phyloP scores from a whole-genome alignment of 257 asterid genomes.

The Echites panduratus region DNA sequence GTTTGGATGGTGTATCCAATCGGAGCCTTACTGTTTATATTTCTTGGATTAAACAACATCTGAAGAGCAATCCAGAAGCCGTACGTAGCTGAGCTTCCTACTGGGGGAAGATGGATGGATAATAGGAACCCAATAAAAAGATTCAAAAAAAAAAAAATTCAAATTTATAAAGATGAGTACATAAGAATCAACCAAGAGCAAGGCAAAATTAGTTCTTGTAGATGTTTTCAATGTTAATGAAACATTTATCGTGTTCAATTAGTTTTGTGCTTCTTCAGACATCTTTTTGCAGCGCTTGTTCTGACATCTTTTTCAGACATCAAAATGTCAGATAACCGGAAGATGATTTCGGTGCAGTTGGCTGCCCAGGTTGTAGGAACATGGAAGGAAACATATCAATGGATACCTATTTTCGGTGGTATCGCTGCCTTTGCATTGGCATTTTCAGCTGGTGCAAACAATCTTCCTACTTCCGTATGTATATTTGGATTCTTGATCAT shows the following conservation, averaged over 20 bases:
- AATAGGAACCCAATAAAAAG: background rate
- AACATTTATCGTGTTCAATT: background rate
- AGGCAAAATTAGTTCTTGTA: no score
- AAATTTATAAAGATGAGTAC: background rate
- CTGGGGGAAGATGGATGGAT: background rate
- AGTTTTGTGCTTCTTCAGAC: background rate
- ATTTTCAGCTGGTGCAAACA: constrained; percentile 5
- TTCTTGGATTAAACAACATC: background rate
- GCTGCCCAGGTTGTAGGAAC: background rate
- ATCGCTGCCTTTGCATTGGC: constrained; percentile 2
- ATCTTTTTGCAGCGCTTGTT: no score
- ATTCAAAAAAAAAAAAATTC: background rate
- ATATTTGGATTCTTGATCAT: background rate
- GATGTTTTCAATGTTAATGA: background rate
- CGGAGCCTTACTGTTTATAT: background rate
- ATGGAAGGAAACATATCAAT: constrained; percentile 8
- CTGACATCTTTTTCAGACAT: no score
- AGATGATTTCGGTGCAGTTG: constrained; percentile 2
- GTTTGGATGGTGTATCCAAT: no score
- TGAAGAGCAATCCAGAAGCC: background rate
- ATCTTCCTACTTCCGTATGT: constrained; percentile 8
- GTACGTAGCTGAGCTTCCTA: background rate
- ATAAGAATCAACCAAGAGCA: constrained; percentile 5
- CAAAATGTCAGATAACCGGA: constrained; percentile 10
- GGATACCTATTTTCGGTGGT: constrained; percentile 4